phyloP scores from a whole-genome alignment of 257 asterid species.

The Dorcoceras hygrometricum region DNA sequence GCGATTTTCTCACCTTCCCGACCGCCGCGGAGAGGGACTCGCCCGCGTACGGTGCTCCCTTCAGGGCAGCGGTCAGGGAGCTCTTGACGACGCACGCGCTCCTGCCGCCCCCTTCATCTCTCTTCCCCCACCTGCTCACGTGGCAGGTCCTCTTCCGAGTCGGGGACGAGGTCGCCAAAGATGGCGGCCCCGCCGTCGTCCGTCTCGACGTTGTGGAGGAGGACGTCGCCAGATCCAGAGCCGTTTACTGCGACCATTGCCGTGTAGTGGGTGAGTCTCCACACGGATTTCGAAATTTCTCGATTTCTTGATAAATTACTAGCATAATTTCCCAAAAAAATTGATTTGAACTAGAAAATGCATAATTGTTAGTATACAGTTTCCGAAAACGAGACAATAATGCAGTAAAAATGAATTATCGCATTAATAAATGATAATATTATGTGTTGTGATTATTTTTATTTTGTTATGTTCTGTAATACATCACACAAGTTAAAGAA shows the following conservation, averaged over 20 bases:
- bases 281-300: conserved; percentile 24
- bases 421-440: too few relatives aligned
- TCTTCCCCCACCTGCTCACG: conserved; percentile 79
- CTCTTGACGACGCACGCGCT: conserved; percentile 63
- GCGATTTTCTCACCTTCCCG: conserved; percentile 64
- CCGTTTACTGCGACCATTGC: conserved; percentile 95
- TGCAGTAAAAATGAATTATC: too few relatives aligned
- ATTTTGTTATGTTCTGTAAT: too few relatives aligned
- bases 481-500: too few relatives aligned
- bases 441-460: too few relatives aligned
- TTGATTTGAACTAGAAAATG: too few relatives aligned
- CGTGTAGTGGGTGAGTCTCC: conserved; percentile 95
- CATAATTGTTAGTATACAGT: too few relatives aligned
- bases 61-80: conserved; percentile 53
- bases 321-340: too few relatives aligned
- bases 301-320: too few relatives aligned
- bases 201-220: conserved; percentile 86
- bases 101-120: conserved; percentile 71
- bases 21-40: conserved; percentile 35
- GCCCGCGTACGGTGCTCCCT: conserved; percentile 43
- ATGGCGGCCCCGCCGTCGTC: conserved; percentile 61
- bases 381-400: too few relatives aligned
- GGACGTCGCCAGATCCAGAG: conserved; percentile 88
- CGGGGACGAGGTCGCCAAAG: conserved; percentile 52
- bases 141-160: conserved; percentile 86